Evolutionary conservation across 176 grass and related monocot genomes (phyloP), one percentile per base, ranked within the genome.

Genomic region (Otatea glauca): DNA sequence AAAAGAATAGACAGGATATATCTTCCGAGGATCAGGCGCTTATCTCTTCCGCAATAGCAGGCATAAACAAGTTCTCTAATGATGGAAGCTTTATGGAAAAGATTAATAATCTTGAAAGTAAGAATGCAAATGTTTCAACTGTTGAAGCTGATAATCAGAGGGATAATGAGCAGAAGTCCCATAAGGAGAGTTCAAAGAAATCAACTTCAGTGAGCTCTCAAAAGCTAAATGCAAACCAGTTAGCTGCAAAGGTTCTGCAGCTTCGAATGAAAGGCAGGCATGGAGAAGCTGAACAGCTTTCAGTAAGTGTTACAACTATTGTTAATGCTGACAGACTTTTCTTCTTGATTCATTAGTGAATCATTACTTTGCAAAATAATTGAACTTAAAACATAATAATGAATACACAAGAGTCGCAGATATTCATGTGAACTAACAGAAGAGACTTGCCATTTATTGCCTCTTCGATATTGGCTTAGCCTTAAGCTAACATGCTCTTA

Each of bases 31-130:
- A 99, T 81, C 94, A 83, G 70, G 85, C 64, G 1, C 81, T 99
- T 70, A 85, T 99, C 42, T 87, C 93, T 42, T 83, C 88, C 78
- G 91, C 91, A n/a, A 81, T 99, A 68, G 83, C 88, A 70, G 72
- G 86, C 27, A 70, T 99, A 65, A 99, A 99, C 45, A 95, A 96
- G 45, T 96, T 96, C 74, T 55, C 86, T 37, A 81, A 96, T 72
- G 96, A 99, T 73, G 96, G 96, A 74, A 94, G 93, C 44, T 99
- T 96, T 94, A 85, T 96, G 93, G 86, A 92, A 37, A 92, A 78
- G 50, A 91, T 99, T 76, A 77, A 27, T 53, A 83, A 61, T 73
- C 32, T 62, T 76, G 81, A 86, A 48, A 87, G 24, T 54, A 95
- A 89, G 55, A 81, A 64, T 65, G 14, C 51, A 66, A 68, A 79